Base-by-base conservation (phyloP, 2,329 filamentous ascomycete species). In the Pyrenophora tritici-repentis region DNA sequence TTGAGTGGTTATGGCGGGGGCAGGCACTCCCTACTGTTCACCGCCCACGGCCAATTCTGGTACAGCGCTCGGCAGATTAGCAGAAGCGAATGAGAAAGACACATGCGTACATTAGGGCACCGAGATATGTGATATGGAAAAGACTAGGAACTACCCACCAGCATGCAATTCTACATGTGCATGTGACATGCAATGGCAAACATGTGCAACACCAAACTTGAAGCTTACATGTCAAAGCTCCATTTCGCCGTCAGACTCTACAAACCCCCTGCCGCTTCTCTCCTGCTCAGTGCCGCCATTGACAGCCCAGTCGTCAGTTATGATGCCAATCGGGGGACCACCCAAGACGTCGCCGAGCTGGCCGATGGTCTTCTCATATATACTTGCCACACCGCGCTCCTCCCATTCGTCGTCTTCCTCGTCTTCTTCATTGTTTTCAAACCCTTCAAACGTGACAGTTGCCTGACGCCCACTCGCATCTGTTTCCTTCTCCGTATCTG, bases 351-450 rank as follows among this genome's bases (percentile, higher is more conserved):
- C 85, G 0, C 88, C 90, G 12, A 96, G 73, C 66, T 89, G 81
- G 33, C 90, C 82, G 58, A 96, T 83, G 0, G 90, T 94, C 62
- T 82, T 82, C 70, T 94, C 89, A 74, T 94, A 96, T 2, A 95
- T 86, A 56, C 81, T 82, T 0, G 86, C 89, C 42, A 65, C 61
- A 18, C 61, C 55, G 9, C 51, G 59, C 42, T 58, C 64, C 46
- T 70, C 63, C 65, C 59, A 62, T 9, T 63, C 61, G 3, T 72
- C 70, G 14, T 69, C 66, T 35, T 84, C 67, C 29, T 80, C 78
- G 32, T 65, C 59, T 3, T 71, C 68, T 34, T 79, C 68, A 14
- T 70, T 76, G 8, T 81, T 76, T 1, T 76, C 76, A n/a, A 68
- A 71, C 2, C 66, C 66, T 41, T 69, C 65, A 43, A 70, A 70